phyloP scores from a whole-genome alignment of 1,284 basidiomycete genomes.

The Naganishia albida region DNA sequence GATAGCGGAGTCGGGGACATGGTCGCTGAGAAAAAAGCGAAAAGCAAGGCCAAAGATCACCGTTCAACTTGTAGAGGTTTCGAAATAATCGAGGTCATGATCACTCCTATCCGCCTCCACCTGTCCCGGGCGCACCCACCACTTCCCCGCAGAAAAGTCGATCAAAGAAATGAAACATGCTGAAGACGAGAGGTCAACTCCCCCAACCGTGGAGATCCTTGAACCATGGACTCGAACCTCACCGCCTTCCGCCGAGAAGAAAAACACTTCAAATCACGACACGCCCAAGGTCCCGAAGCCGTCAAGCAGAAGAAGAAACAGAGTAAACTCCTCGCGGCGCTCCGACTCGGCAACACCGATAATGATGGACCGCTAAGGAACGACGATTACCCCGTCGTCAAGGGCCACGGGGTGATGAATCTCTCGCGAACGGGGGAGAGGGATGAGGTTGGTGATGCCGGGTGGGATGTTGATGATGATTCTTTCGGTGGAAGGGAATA shows the following conservation, averaged over 20 bases:
- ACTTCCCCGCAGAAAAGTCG: not conserved
- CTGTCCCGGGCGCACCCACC: not conserved
- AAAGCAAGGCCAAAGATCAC: too few relatives aligned
- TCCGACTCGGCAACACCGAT: not conserved
- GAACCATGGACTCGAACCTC: conserved; percentile 11
- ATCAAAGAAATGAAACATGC: not conserved
- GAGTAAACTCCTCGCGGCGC: conserved; percentile 19
- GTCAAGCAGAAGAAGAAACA: conserved; percentile 29
- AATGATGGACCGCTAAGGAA: not conserved
- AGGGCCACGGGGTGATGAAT: conserved; percentile 43
- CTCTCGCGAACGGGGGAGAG: conserved; percentile 42
- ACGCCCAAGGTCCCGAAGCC: conserved; percentile 36
- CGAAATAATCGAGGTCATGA: not conserved
- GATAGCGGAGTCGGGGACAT: not conserved
- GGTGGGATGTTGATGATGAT: conserved; percentile 46
- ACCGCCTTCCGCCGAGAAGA: conserved; percentile 48
- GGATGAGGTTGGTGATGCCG: conserved; percentile 48
- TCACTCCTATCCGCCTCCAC: conserved; percentile 1
- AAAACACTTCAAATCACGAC: conserved; percentile 50
- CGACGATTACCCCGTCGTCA: conserved; percentile 40
- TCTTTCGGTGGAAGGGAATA: conserved; percentile 34
- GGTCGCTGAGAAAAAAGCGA: too few relatives aligned
- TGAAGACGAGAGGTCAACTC: conserved; percentile 1
- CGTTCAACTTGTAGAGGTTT: not conserved
- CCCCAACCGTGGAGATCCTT: not conserved